A percentile compares a stretch with the other conserved stretches of the same genome.
Conservation (phyloP, 2,329 filamentous ascomycete species). For the Shiraia bambusicola region DNA sequence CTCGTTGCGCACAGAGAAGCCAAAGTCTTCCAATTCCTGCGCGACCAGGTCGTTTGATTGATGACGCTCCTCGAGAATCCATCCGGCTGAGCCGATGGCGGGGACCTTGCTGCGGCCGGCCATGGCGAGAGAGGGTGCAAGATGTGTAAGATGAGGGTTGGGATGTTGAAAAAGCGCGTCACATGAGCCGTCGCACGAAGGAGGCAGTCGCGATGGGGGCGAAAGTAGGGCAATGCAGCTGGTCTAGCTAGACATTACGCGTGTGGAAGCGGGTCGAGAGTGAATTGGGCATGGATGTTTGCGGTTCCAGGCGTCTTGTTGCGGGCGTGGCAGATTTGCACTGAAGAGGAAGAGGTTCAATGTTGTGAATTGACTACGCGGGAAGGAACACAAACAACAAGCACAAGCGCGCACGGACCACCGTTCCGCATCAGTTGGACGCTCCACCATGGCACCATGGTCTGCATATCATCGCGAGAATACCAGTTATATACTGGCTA, state of each 20-base stretch:
- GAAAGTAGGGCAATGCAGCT: constrained; percentile 3
- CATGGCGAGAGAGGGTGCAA: constrained; percentile 23
- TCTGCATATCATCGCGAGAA: too few species aligned
- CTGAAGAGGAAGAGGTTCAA: constrained; percentile 11
- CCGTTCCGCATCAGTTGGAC: too few species aligned
- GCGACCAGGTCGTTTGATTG: constrained; percentile 74
- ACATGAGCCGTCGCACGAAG: constrained; percentile 3
- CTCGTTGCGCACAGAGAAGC: constrained; percentile 88
- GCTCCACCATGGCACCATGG: too few species aligned
- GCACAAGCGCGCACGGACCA: constrained; percentile 16
- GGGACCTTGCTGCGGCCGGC: constrained; percentile 38
- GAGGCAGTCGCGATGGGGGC: constrained; percentile 15
- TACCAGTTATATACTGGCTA: too few species aligned
- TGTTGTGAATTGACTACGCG: constrained; percentile 17
- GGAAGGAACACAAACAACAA: constrained; percentile 21
- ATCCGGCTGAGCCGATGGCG: constrained; percentile 77
- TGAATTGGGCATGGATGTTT: constrained; percentile 13
- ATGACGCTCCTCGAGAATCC: constrained; percentile 82
- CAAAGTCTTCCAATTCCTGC: constrained; percentile 88
- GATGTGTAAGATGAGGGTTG: constrained; percentile 5
- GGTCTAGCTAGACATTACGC: constrained; percentile 24
- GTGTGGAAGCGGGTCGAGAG: constrained; percentile 6
- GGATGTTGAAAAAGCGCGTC: constrained; percentile 24
- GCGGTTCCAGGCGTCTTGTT: constrained; percentile 15
- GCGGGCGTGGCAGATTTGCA: constrained; percentile 13